Evolutionary conservation across 2,329 filamentous ascomycete genomes (phyloP).

Genomic region (Penicillium concentricum): DNA sequence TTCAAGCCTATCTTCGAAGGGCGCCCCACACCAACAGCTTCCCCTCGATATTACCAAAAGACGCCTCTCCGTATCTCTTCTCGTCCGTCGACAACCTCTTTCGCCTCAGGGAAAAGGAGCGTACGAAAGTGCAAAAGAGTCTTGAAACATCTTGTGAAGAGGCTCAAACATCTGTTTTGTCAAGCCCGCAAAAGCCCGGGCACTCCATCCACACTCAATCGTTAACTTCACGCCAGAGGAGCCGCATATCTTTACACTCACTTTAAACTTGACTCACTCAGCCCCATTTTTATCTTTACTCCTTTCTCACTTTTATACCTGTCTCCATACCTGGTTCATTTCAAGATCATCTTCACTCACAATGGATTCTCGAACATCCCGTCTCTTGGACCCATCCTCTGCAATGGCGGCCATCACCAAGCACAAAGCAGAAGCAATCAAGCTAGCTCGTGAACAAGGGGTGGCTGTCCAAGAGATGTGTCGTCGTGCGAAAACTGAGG

Average conservation of each 20-base stretch:
- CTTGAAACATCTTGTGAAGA: not conserved
- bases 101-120: not conserved
- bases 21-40: not conserved
- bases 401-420: conserved; percentile 48
- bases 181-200: not conserved
- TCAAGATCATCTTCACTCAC: not conserved
- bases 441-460: conserved; percentile 47
- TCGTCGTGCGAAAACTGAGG: conserved; percentile 44
- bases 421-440: conserved; percentile 50
- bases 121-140: not conserved
- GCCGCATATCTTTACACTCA: not conserved
- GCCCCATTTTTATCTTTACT: not conserved
- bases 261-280: not conserved
- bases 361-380: conserved; percentile 36
- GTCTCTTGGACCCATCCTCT: conserved; percentile 42
- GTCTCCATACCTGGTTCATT: not conserved
- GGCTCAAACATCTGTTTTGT: not conserved
- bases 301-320: not conserved
- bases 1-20: not conserved
- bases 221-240: not conserved
- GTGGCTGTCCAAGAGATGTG: conserved; percentile 48
- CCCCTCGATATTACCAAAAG: not conserved
- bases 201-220: not conserved
- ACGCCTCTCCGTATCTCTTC: not conserved
- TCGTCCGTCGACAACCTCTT: not conserved